Base-by-base conservation (phyloP, 2,329 filamentous ascomycete genomes). In the Alternaria conjuncta region DNA sequence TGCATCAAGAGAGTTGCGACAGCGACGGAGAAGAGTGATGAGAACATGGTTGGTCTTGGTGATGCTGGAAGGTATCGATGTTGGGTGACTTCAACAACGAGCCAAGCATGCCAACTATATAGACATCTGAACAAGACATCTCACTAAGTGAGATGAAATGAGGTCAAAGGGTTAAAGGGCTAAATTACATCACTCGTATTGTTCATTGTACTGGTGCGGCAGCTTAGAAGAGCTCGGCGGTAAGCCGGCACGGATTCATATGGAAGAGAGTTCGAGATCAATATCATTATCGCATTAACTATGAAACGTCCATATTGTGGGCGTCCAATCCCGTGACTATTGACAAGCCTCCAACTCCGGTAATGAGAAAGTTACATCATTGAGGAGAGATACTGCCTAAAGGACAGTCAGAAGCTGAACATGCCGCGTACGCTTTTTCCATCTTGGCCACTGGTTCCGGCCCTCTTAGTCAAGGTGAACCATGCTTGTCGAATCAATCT, bases 401-500 rank as follows among this genome's bases (percentile, higher is more conserved):
- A 55, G 21, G 53, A 62, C 45, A 62, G 46, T 65, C 45, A 43
- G 26, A 57, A 47, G 45, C 26, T 41, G 21, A 64, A 47, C 25
- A 55, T 44, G 44, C 12, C 36, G 50, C 25, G 15, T 55, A 41
- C 21, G 20, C 57, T 60, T 65, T 65, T 61, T 36, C 30, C 49
- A 15, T 58, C 20, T 18, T 50, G n/a, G n/a, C 30, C 21, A 15
- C 32, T 25, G 54, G 45, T 55, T 45, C 54, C 25, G 36, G 45
- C 63, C 60, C 61, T 58, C 21, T 45, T 26, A 30, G 32, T 45
- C 45, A 61, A 57, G 59, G 53, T 51, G 53, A 63, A 55, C 54
- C 57, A 41, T 28, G 55, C 21, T 63, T 66, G 63, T 53, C 54
- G 50, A 57, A 65, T 47, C 73, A 75, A 72, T 71, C 71, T 74